Conservation (phyloP, 176 grass and related monocot genomes). For the Zea mays region DNA sequence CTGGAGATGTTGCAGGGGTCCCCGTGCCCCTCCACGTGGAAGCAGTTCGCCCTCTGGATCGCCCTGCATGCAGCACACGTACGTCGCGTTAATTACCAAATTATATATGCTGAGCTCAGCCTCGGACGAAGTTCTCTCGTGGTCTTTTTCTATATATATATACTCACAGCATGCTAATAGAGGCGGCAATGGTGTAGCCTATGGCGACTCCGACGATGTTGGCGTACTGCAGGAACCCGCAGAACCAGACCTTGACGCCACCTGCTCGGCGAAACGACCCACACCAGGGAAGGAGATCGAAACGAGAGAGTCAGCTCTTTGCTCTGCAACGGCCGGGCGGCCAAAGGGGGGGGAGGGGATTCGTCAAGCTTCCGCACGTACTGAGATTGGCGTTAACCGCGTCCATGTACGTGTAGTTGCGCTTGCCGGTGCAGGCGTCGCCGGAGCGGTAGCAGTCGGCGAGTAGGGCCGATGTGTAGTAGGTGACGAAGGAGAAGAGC, state of each 20-base stretch:
- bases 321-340: neutral
- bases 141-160: no score
- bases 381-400: slow-evolving; percentile 80
- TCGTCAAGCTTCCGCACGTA: slow-evolving; percentile 1
- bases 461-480: slow-evolving; percentile 85
- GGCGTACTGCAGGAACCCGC: slow-evolving; percentile 85
- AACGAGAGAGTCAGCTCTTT: slow-evolving; percentile 26
- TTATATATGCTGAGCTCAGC: slow-evolving; percentile 11
- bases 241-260: slow-evolving; percentile 90
- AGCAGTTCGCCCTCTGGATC: slow-evolving; percentile 78
- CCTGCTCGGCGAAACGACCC: slow-evolving; percentile 49
- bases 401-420: slow-evolving; percentile 99
- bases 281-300: neutral
- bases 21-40: slow-evolving; percentile 65
- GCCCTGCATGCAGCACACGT: slow-evolving; percentile 49
- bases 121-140: neutral
- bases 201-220: slow-evolving; percentile 97
- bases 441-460: slow-evolving; percentile 88
- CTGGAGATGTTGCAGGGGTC: slow-evolving; percentile 74
- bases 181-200: slow-evolving; percentile 98
- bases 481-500: slow-evolving; percentile 91
- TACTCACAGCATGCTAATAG: slow-evolving; percentile 96
- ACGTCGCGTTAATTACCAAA: neutral
- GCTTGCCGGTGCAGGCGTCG: slow-evolving; percentile 67
- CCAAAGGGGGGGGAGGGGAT: no score